Percentiles rank a stretch among this genome's conserved stretches.
Conservation (phyloP, 1,284 basidiomycete species). For the Leccinum subfulvum region DNA sequence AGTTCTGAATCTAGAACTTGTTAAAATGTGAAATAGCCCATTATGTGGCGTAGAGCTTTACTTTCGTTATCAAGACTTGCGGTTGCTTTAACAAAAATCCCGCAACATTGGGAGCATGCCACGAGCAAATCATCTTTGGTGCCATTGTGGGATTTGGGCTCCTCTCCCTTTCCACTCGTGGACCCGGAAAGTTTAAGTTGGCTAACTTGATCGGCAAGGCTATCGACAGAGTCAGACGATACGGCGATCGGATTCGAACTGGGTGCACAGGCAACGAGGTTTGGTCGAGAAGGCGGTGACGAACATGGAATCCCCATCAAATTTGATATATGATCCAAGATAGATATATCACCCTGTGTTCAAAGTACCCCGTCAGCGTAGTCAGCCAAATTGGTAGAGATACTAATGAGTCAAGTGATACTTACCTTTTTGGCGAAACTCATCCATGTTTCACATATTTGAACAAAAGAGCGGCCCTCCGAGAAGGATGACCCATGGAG, state of each 20-base stretch:
- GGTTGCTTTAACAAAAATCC: conserved; percentile 43
- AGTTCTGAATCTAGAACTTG: conserved; percentile 20
- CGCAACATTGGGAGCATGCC: conserved; percentile 41
- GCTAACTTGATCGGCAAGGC: conserved; percentile 16
- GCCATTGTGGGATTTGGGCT: neutral
- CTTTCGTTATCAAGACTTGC: conserved; percentile 30
- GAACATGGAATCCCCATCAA: conserved; percentile 35
- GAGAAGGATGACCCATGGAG: conserved; percentile 38
- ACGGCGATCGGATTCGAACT: neutral
- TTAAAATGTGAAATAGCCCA: neutral
- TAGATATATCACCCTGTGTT: conserved; percentile 47
- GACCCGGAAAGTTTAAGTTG: conserved; percentile 19
- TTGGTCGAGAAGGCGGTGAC: neutral
- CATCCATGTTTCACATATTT: conserved; percentile 67
- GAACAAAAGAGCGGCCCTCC: conserved; percentile 49
- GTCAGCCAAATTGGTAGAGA: neutral
- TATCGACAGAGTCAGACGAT: conserved; percentile 19
- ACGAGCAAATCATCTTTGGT: conserved; percentile 26
- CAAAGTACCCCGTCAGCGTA: neutral
- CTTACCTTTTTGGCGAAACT: conserved; percentile 50
- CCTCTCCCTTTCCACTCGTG: neutral
- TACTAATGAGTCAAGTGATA: neutral
- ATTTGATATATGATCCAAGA: conserved; percentile 47
- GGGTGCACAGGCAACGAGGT: neutral
- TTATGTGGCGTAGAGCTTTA: neutral